Evolutionary conservation across 2,329 filamentous ascomycete species (phyloP), one percentile per base, ranked within the genome.

Genomic region (Penicillium verrucosum): DNA sequence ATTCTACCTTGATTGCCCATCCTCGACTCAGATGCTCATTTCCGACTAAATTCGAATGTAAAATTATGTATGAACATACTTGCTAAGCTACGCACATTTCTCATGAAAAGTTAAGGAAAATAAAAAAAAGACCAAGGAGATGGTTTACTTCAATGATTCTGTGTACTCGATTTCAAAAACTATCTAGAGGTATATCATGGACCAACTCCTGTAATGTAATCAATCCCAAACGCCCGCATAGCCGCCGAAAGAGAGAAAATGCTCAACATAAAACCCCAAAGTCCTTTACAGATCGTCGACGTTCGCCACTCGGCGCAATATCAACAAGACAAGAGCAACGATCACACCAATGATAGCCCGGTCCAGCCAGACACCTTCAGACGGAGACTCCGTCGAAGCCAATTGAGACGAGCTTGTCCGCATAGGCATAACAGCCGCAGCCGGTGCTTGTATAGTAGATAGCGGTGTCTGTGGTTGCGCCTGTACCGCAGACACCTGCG

Each of bases 351-450:
- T 84, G 62, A 96, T 96, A 37, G 87, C 83, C 60, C 89, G 85
- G 73, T 96, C 92, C 18, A 96, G 80, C 89, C 90, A 96, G 12
- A 85, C 76, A 1, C 87, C 83, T 16, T 89, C 82, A 2, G 61
- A 47, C 16, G 51, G 11, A n/a, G 58, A 42, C 21, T 52, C 44
- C n/a, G 47, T 44, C 12, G 41, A 30, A 30, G 52, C 27, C 10
- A 25, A 12, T 12, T 55, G 38, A 30, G 55, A 10, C 37, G 62
- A 18, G 16, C 30, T 36, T 16, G 48, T 41, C 11, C 21, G 54
- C 12, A 34, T 18, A 36, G 48, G 36, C 9, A 51, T 34, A 25
- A 14, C n/a, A 30, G n/a, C 16, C 5, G 44, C 16, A 51, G 34
- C 32, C 30, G 50, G 41, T 3, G 29, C 9, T n/a, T 27, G 30